phyloP scores from a whole-genome alignment of 495 filamentous ascomycete genomes.

The Friedmanniomyces endolithicus region DNA sequence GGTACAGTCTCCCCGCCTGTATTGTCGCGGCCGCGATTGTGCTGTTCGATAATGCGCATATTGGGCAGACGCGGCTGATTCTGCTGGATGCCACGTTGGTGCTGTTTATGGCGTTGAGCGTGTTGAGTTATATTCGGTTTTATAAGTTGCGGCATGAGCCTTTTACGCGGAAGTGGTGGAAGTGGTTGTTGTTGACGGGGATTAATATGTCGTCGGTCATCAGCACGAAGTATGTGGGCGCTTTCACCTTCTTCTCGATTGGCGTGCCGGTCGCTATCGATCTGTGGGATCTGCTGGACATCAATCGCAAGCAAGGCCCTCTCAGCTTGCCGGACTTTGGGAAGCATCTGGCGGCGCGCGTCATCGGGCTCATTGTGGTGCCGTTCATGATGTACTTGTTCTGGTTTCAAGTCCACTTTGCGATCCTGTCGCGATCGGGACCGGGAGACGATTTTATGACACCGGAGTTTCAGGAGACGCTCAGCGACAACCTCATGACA shows the following conservation, averaged over 20 bases:
- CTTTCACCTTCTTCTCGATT: slow-evolving; percentile 95
- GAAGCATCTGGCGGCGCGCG: slow-evolving; percentile 81
- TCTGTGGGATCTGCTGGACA: slow-evolving; percentile 84
- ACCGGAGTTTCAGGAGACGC: slow-evolving; percentile 91
- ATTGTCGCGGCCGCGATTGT: slow-evolving; percentile 74
- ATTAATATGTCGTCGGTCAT: slow-evolving; percentile 93
- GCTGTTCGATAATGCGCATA: slow-evolving; percentile 95
- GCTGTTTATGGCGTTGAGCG: slow-evolving; percentile 84
- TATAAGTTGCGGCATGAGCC: slow-evolving; percentile 88
- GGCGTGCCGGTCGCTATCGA: slow-evolving; percentile 87
- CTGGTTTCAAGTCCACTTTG: slow-evolving; percentile 99
- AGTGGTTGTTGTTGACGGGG: slow-evolving; percentile 92
- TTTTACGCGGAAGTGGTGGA: slow-evolving; percentile 97
- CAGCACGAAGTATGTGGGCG: slow-evolving; percentile 93
- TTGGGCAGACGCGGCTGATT: slow-evolving; percentile 92
- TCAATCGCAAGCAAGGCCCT: slow-evolving; percentile 66
- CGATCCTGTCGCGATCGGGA: slow-evolving; percentile 74
- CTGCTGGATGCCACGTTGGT: slow-evolving; percentile 90
- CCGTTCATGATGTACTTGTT: slow-evolving; percentile 97
- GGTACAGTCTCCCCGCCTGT: slow-evolving; percentile 87
- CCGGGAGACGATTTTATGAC: slow-evolving; percentile 99
- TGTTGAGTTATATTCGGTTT: slow-evolving; percentile 91
- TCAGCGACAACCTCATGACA: slow-evolving; percentile 87
- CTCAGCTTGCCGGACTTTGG: slow-evolving; percentile 65
- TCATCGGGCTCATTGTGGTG: slow-evolving; percentile 69